Evolutionary conservation across 495 filamentous ascomycete genomes (phyloP).

Genomic region (Aspergillus sclerotiicarbonarius): DNA sequence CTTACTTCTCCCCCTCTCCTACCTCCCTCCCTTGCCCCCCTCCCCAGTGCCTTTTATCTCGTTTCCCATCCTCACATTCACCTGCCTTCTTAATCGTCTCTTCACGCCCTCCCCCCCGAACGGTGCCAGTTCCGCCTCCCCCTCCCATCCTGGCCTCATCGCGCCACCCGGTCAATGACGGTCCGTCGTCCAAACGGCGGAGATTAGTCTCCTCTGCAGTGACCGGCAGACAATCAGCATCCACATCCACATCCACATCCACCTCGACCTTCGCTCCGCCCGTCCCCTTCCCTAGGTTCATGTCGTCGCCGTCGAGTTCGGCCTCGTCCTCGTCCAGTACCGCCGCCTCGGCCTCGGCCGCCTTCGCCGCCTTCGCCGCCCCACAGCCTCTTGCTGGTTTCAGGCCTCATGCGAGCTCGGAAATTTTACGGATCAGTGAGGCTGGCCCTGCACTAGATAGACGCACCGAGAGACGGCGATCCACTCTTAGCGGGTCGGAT

Average conservation of each 20-base stretch:
- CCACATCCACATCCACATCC: too few species aligned
- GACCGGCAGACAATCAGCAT: constrained; percentile 12
- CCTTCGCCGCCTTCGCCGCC: constrained; percentile 10
- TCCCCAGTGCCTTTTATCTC: background rate
- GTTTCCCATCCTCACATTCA: background rate
- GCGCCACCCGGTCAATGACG: constrained; percentile 35
- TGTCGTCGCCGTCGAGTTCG: constrained; percentile 27
- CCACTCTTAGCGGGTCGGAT: constrained; percentile 30
- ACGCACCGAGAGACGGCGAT: constrained; percentile 19
- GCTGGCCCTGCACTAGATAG: constrained; percentile 22
- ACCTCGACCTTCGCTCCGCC: background rate
- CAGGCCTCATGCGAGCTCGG: constrained; percentile 20
- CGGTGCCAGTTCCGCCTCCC: background rate
- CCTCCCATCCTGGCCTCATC: constrained; percentile 19
- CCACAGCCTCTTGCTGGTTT: constrained; percentile 5
- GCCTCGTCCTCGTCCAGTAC: constrained; percentile 12
- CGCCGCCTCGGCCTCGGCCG: constrained; percentile 7
- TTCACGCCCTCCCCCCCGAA: background rate
- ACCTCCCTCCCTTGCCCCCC: background rate
- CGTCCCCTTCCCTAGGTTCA: constrained; percentile 12
- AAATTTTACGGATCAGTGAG: constrained; percentile 17
- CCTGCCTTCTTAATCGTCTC: background rate
- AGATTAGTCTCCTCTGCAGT: constrained; percentile 40
- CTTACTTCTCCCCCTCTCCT: background rate
- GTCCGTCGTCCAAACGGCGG: constrained; percentile 37